phyloP scores from a whole-genome alignment of 768 basidiomycete species.

The Saitozyma sp. region DNA sequence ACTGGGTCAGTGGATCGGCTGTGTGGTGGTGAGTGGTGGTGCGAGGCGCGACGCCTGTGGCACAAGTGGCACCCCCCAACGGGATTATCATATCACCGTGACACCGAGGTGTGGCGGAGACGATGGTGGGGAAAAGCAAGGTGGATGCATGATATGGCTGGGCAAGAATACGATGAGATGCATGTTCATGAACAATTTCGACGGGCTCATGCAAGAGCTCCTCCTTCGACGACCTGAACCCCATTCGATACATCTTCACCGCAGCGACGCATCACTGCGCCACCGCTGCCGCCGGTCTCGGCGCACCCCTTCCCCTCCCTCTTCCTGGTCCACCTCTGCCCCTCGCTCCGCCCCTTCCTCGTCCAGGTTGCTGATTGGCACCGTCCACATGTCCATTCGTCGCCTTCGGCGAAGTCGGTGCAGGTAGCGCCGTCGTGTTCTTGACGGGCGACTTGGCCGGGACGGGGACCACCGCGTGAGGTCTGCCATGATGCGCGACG shows the following conservation, averaged over 20 bases:
- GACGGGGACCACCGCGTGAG: background rate
- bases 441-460: background rate
- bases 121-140: too few relatives aligned
- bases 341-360: slow-evolving; percentile 9
- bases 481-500: slow-evolving; percentile 1
- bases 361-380: background rate
- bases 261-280: background rate
- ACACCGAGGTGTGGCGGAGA: too few relatives aligned
- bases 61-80: too few relatives aligned
- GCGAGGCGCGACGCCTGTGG: too few relatives aligned
- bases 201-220: too few relatives aligned
- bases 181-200: too few relatives aligned
- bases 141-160: too few relatives aligned
- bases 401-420: background rate
- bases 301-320: slow-evolving; percentile 1
- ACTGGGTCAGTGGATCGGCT: too few relatives aligned
- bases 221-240: background rate
- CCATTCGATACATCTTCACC: background rate
- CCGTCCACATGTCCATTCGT: background rate
- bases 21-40: too few relatives aligned
- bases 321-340: slow-evolving; percentile 12
- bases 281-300: background rate
- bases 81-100: too few relatives aligned
- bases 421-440: too few relatives aligned
- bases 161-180: too few relatives aligned